Percentiles rank a stretch among this genome's conserved stretches.
These are phyloP conservation scores for Diaporthe helianthi DNA, from an alignment of 2,329 filamentous ascomycete genomes.

Conservation along the genomic window DNA sequence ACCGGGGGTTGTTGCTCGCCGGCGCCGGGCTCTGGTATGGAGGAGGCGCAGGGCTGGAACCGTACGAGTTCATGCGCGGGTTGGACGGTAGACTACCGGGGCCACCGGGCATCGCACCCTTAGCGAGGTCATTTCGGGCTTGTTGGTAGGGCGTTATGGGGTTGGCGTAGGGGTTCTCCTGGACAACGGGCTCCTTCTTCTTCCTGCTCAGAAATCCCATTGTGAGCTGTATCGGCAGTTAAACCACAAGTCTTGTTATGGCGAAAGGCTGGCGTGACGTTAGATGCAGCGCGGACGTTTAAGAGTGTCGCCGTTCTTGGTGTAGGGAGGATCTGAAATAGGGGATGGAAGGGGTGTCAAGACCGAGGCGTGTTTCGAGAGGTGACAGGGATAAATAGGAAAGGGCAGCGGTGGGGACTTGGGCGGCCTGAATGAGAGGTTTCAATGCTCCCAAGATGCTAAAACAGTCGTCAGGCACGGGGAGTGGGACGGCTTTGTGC, in stretches of 20 bases:
- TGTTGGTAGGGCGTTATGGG: slow-evolving; percentile 56
- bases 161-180: slow-evolving; percentile 67
- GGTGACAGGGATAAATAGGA: slow-evolving; percentile 27
- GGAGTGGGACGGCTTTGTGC: slow-evolving; percentile 11
- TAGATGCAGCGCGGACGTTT: not conserved
- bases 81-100: slow-evolving; percentile 38
- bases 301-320: not conserved
- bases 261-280: not conserved
- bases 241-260: not conserved
- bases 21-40: slow-evolving; percentile 42
- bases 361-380: slow-evolving; percentile 33
- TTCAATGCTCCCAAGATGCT: slow-evolving; percentile 26
- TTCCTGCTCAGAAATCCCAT: slow-evolving; percentile 61
- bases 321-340: slow-evolving; percentile 17
- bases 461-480: slow-evolving; percentile 30
- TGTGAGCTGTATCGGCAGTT: slow-evolving; percentile 16
- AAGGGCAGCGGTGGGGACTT: slow-evolving; percentile 29
- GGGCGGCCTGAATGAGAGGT: slow-evolving; percentile 27
- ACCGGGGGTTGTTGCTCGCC: slow-evolving; percentile 50
- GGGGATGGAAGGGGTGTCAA: slow-evolving; percentile 26
- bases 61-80: slow-evolving; percentile 39
- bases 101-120: slow-evolving; percentile 35
- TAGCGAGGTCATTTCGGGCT: slow-evolving; percentile 47
- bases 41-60: slow-evolving; percentile 44
- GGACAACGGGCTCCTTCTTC: slow-evolving; percentile 50